These are phyloP conservation scores for Ceratocystis diversiconidia DNA, from an alignment of 2,329 filamentous ascomycete species.

Conservation along the genomic window DNA sequence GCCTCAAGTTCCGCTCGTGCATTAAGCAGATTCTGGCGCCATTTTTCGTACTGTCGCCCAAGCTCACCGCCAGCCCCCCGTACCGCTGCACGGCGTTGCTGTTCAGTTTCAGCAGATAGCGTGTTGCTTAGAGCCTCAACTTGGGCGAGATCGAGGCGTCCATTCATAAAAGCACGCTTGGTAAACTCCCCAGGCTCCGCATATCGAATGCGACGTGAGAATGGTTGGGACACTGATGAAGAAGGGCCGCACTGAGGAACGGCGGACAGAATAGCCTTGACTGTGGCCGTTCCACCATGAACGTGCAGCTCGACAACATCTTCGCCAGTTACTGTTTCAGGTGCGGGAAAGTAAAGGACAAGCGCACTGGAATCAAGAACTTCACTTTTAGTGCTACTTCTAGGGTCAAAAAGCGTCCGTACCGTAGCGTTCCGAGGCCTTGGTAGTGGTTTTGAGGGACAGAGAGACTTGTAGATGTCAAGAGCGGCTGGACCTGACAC, in stretches of 20 bases:
- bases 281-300: constrained; percentile 81
- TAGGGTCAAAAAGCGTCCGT: constrained; percentile 53
- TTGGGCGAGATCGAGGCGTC: constrained; percentile 73
- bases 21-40: constrained; percentile 62
- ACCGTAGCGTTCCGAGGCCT: constrained; percentile 50
- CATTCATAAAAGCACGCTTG: constrained; percentile 75
- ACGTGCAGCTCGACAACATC: constrained; percentile 85
- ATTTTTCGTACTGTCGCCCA: constrained; percentile 63
- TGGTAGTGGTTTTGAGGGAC: constrained; percentile 32
- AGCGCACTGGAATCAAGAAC: constrained; percentile 67
- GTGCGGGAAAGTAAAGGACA: constrained; percentile 67
- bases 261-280: constrained; percentile 69
- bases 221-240: neutral
- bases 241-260: constrained; percentile 42
- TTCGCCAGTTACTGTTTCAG: constrained; percentile 78
- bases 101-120: constrained; percentile 65
- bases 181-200: constrained; percentile 96
- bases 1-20: constrained; percentile 88
- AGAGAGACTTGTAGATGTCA: constrained; percentile 38
- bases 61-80: constrained; percentile 58
- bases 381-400: constrained; percentile 26
- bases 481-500: constrained; percentile 65
- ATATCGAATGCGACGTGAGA: constrained; percentile 48
- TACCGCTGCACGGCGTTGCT: constrained; percentile 77
- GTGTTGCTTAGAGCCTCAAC: constrained; percentile 53